Base-by-base conservation (phyloP, 23 red algal species). In the Agarophyton chilense region DNA sequence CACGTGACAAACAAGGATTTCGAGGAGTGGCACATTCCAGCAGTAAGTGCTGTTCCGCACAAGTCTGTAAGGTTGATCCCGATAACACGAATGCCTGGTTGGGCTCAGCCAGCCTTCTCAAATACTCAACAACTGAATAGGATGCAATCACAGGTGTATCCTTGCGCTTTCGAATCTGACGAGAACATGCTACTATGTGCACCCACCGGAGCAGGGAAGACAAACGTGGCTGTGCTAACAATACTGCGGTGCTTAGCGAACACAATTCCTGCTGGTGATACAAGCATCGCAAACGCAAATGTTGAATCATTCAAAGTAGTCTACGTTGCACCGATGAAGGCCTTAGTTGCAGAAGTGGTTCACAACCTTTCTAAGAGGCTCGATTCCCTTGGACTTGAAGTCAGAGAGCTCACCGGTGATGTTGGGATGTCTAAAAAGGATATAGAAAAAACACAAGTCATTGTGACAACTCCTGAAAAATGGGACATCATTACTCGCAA, bases 261-360 rank as follows among this genome's bases (percentile, higher is more conserved):
- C 79, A 63, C 88, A 29, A 32, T 80, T 34, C 33, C 54, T n/a
- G 29, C 33, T 16, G 46, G 9, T 26, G 44, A 31, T 36, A 4
- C 2, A 2, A 12, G n/a, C 22, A 21, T 80, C 1, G 49, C 40
- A 16, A 44, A 77, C 16, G 86, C 81, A 47, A 85, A 80, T 54
- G 49, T 92, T 6, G 24, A 35, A 2, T 67, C 79, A 19, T 98
- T 98, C 54, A 96, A 96, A 62, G 83, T 87, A 2, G 83, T 99
- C 24, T 99, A 99, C 60, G 90, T 99, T 29, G 97, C 97, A 12
- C 97, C 97, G 28, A 99, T 99, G 97, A 93, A 95, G 53, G 97
- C 97, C 0, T 64, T 99, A n/a, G 97, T 95, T 76, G 82, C 93
- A 21, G 97, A 99, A 88, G 91, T 99, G 9, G 88, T 90, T 40